Evolutionary conservation across 2,329 filamentous ascomycete species (phyloP), one percentile per base, ranked within the genome.

Genomic region (Phialemoniopsis sp.): DNA sequence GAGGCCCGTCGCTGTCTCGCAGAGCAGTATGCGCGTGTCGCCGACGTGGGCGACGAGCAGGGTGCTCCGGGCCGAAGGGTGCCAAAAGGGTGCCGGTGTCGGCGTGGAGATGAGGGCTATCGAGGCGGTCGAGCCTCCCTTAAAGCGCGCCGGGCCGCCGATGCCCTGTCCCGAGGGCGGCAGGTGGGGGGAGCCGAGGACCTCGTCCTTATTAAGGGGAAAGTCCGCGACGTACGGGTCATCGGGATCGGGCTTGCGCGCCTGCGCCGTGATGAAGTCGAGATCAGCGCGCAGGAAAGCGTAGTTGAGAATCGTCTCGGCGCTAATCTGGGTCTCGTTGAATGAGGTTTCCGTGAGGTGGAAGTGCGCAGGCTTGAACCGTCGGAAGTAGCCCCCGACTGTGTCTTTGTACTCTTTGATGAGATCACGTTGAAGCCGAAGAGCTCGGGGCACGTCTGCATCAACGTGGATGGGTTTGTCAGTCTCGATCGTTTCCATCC

Each of bases 211-310:
- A 63, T 95, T 95, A 35, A 96, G 70, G 1, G 90, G 89, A 17
- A 76, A 72, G 56, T 96, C 90, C 32, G 80, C 75, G 14, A 80
- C 70, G 31, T 82, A 77, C 4, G 78, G 71, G 52, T 94, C 87
- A 46, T 85, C 76, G 0, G 82, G 74, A 51, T 86, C 78, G n/a
- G 82, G 74, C 59, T 94, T 95, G 34, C 79, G 76, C 5, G 89
- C 89, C 63, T 97, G 91, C 1, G 89, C 89, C 6, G 85, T 80
- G 39, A 97, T 83, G 55, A 98, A 98, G 63, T 97, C 91, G 37
- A 96, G 79, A 59, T 98, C 93, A 28, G 90, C 89, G 51, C 89
- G 87, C 36, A 98, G 73, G 54, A 98, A 98, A 16, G 91, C 89
- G 62, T 97, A 97, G 43, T 86, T 86, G 38, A 98, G 71, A 29